Conservation (phyloP, 2,329 filamentous ascomycete genomes). For the Didymella glomerata region DNA sequence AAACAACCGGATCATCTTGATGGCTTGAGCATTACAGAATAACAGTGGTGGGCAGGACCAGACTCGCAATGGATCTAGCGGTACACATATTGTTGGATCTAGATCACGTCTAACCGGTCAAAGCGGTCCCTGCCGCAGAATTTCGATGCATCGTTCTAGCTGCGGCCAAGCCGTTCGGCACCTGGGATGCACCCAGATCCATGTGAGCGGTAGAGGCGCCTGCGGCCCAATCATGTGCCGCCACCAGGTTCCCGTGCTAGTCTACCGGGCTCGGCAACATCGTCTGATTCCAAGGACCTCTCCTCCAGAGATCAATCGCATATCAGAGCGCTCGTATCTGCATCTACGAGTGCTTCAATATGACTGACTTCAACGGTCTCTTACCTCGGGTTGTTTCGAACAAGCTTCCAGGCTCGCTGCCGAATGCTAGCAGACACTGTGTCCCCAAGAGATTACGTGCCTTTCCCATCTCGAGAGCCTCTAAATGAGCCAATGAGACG, state of each 20-base stretch:
- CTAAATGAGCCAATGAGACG: background rate
- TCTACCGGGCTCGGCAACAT: background rate
- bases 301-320: background rate
- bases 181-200: background rate
- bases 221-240: conserved; percentile 2
- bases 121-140: background rate
- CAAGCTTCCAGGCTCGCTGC: background rate
- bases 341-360: background rate
- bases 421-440: background rate
- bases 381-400: conserved; percentile 6
- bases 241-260: background rate
- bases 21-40: background rate
- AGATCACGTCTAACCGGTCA: conserved; percentile 4
- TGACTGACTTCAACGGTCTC: background rate
- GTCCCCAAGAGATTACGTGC: background rate
- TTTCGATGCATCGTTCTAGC: background rate
- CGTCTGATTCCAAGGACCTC: background rate
- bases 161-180: conserved; percentile 1
- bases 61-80: background rate
- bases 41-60: background rate
- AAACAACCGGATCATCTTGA: conserved; percentile 7
- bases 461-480: background rate
- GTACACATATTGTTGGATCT: background rate
- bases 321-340: background rate
- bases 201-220: background rate